Conservation (phyloP, 2,329 filamentous ascomycete genomes). For the Domatiomyces globalis region DNA sequence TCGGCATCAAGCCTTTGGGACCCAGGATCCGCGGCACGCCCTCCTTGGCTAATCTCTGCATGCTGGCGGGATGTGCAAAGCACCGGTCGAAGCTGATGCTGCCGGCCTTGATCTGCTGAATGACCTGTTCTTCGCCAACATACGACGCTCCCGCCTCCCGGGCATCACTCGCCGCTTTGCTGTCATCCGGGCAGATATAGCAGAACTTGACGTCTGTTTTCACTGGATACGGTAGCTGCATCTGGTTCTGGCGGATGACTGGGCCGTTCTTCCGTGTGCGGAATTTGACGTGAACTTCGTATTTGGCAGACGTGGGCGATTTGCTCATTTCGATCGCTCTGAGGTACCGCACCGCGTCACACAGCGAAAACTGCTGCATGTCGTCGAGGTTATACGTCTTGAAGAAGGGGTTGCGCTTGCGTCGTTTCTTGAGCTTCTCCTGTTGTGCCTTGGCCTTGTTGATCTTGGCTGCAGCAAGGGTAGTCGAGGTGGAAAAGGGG, state of each 20-base stretch:
- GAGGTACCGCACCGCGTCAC: conserved; percentile 93
- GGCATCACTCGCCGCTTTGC: conserved; percentile 59
- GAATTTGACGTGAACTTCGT: conserved; percentile 74
- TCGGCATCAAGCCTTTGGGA: conserved; percentile 86
- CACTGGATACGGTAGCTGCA: conserved; percentile 78
- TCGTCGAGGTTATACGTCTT: conserved; percentile 48
- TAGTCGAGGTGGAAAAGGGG: conserved; percentile 12
- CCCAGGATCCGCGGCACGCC: conserved; percentile 68
- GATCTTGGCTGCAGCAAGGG: conserved; percentile 24
- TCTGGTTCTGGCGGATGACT: conserved; percentile 62
- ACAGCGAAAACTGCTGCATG: conserved; percentile 62
- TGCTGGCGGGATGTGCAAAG: conserved; percentile 67
- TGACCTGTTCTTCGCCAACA: conserved; percentile 74
- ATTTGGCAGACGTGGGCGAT: conserved; percentile 59
- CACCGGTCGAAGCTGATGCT: conserved; percentile 78
- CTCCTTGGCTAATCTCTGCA: conserved; percentile 67
- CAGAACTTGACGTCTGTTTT: conserved; percentile 78
- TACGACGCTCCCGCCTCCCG: conserved; percentile 62
- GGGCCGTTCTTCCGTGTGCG: conserved; percentile 74
- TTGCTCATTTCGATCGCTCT: conserved; percentile 84
- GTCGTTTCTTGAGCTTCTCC: conserved; percentile 45
- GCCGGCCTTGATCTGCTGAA: conserved; percentile 61
- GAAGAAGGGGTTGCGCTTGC: conserved; percentile 54
- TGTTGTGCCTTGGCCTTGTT: conserved; percentile 36
- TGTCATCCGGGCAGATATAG: conserved; percentile 78